These are phyloP conservation scores for Plectosphaerella cucumerina DNA, from an alignment of 2,329 filamentous ascomycete genomes.

Conservation along the genomic window DNA sequence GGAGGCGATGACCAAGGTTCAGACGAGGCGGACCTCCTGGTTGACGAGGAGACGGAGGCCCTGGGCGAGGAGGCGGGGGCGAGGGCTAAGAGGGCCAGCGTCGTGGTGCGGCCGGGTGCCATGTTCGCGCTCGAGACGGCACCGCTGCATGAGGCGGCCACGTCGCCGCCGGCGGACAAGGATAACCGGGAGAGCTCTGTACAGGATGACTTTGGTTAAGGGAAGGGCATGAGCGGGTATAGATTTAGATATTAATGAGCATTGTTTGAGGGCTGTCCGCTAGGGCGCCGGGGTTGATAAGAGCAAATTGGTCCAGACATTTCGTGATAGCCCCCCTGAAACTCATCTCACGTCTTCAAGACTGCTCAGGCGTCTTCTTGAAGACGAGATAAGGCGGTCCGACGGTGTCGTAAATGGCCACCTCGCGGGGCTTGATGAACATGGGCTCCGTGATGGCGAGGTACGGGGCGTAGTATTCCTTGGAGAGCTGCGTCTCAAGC, in stretches of 20 bases:
- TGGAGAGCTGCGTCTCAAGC: neutral
- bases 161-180: constrained; percentile 1
- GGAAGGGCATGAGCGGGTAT: neutral
- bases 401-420: neutral
- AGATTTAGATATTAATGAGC: no score
- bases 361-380: neutral
- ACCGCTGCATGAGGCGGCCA: constrained; percentile 29
- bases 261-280: no score
- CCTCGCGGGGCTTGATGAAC: neutral
- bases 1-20: constrained; percentile 20
- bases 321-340: no score
- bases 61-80: constrained; percentile 29
- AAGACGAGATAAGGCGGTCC: neutral
- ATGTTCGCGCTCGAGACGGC: constrained; percentile 43
- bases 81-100: constrained; percentile 51
- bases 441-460: neutral
- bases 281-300: no score
- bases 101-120: constrained; percentile 40
- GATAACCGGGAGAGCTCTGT: constrained; percentile 9
- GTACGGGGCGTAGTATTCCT: neutral
- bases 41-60: constrained; percentile 51
- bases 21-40: constrained; percentile 33
- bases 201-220: constrained; percentile 14
- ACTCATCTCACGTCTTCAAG: no score
- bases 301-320: no score